A percentile compares a stretch with the other conserved stretches of the same genome.
Conservation (phyloP, 352 stramenopile genomes). For the Phytophthora fragariae region DNA sequence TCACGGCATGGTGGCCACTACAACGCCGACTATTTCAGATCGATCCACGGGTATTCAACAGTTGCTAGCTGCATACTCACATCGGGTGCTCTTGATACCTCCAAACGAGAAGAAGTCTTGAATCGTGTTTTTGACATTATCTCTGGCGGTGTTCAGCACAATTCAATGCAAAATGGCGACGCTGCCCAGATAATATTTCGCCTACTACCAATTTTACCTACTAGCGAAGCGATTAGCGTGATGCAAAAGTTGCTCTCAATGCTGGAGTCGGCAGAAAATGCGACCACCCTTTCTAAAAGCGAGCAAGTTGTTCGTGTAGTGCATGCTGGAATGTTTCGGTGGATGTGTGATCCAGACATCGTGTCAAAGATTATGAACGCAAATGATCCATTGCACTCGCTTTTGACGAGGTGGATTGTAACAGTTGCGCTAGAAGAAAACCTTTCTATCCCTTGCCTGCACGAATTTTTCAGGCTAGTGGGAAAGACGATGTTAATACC, state of each 20-base stretch:
- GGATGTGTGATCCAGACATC: conserved; percentile 55
- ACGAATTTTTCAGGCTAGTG: conserved; percentile 61
- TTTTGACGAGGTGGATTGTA: conserved; percentile 51
- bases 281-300: conserved; percentile 54
- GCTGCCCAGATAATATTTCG: conserved; percentile 63
- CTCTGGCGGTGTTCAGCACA: conserved; percentile 44
- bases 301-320: conserved; percentile 60
- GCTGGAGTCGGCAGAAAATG: conserved; percentile 48
- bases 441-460: conserved; percentile 56
- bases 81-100: conserved; percentile 54
- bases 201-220: conserved; percentile 50
- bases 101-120: conserved; percentile 45
- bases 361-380: conserved; percentile 43
- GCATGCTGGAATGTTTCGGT: conserved; percentile 60
- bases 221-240: conserved; percentile 32
- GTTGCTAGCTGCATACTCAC: conserved; percentile 67
- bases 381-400: conserved; percentile 41
- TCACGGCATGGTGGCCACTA: conserved; percentile 31
- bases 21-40: conserved; percentile 51
- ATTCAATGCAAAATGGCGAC: conserved; percentile 68
- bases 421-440: conserved; percentile 56
- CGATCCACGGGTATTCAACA: conserved; percentile 52
- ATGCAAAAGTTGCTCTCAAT: conserved; percentile 57
- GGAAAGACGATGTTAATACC: conserved; percentile 61
- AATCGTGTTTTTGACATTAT: conserved; percentile 71